A percentile compares a stretch with the other conserved stretches of the same genome.
These are phyloP conservation scores for Ganoderma multipileum DNA, from an alignment of 1,284 basidiomycete species.

Conservation along the genomic window DNA sequence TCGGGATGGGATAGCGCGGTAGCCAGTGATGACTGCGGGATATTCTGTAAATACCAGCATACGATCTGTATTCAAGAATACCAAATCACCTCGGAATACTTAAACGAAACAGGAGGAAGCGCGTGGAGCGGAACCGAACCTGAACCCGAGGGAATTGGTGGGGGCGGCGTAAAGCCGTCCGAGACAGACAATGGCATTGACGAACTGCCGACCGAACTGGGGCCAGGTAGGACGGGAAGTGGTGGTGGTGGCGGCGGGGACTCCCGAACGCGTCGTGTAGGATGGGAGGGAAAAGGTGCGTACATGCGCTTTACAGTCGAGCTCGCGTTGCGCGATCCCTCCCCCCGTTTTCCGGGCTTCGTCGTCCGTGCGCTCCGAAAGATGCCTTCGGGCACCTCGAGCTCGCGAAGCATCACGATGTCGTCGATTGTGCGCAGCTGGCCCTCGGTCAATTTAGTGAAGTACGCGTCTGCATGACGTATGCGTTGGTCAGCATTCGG, in stretches of 20 bases:
- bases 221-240: conserved; percentile 16
- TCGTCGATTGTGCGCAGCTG: conserved; percentile 45
- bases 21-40: conserved; percentile 21
- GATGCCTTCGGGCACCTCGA: conserved; percentile 45
- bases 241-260: conserved; percentile 20
- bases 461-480: conserved; percentile 68
- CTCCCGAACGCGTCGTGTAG: conserved; percentile 25
- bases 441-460: conserved; percentile 62
- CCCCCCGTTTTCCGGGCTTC: conserved; percentile 33
- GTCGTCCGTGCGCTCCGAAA: conserved; percentile 56
- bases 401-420: conserved; percentile 40
- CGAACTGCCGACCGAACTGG: conserved; percentile 18
- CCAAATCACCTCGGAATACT: conserved; percentile 31
- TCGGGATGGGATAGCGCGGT: conserved; percentile 23
- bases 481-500: conserved; percentile 18
- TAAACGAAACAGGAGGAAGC: conserved; percentile 20
- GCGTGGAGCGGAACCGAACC: conserved; percentile 24
- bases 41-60: conserved; percentile 24
- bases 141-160: conserved; percentile 6
- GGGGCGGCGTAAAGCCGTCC: conserved; percentile 16
- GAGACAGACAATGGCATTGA: conserved; percentile 7
- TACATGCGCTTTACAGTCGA: conserved; percentile 52
- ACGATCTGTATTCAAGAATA: conserved; percentile 21
- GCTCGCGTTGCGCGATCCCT: conserved; percentile 27
- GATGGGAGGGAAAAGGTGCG: conserved; percentile 59